phyloP scores from a whole-genome alignment of 2,329 filamentous ascomycete genomes.

The Pestalotiopsis sp. region DNA sequence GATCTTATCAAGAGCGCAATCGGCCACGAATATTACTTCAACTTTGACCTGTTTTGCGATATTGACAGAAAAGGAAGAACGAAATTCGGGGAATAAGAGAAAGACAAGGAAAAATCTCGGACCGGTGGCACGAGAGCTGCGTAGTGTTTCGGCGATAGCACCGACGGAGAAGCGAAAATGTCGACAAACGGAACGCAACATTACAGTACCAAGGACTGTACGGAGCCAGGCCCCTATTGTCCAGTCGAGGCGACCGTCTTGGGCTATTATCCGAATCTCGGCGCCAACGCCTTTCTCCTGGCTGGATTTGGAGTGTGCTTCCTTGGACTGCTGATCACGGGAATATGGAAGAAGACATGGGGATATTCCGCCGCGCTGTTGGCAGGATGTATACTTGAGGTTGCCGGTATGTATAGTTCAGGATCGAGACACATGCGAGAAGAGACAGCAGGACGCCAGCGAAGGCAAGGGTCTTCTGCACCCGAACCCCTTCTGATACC shows the following conservation, averaged over 20 bases:
- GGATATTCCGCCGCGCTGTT: conserved; percentile 52
- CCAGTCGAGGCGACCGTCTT: conserved; percentile 55
- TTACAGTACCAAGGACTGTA: conserved; percentile 28
- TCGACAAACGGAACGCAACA: background rate
- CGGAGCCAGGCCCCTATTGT: conserved; percentile 42
- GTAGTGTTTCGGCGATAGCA: background rate
- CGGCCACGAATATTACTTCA: background rate
- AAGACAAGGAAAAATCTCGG: background rate
- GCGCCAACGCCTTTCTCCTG: conserved; percentile 56
- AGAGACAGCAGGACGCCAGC: background rate
- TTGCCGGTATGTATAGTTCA: conserved; percentile 42
- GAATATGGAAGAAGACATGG: conserved; percentile 56
- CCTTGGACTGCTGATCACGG: conserved; percentile 42
- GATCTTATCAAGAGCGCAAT: background rate
- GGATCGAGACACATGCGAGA: background rate
- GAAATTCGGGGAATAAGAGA: background rate
- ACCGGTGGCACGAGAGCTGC: background rate
- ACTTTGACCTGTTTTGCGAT: background rate
- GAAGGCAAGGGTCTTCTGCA: too few species aligned
- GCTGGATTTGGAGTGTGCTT: conserved; percentile 48
- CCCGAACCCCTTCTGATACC: too few species aligned
- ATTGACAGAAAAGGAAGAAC: background rate
- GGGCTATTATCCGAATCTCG: conserved; percentile 59
- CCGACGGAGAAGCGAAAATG: background rate
- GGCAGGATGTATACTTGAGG: conserved; percentile 52